Base-by-base conservation (phyloP, 805 yeast genomes). In the Monosporozyma yasuniensis region DNA sequence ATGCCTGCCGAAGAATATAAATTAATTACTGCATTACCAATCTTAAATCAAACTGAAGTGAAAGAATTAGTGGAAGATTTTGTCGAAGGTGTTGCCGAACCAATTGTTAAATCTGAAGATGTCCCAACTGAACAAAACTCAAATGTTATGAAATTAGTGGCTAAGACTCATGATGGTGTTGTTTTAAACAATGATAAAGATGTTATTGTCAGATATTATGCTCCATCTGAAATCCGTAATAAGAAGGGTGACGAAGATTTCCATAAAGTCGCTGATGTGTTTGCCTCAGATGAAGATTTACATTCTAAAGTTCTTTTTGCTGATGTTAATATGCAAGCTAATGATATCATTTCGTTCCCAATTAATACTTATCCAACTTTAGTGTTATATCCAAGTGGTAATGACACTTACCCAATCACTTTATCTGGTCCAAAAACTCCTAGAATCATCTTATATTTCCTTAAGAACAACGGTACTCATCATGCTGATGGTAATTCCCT, bases 221-320 rank as follows among this genome's bases (percentile, higher is more conserved):
- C 98, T 46, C 95, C 95, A 72, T 90, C 96, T 96, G 89, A 96
- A 75, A 95, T 96, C 44, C 96, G 89, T 76, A 88, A 96, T 76
- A 88, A 87, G 76, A 86, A 79, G 70, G 76, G 89, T 67, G 91
- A 91, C 47, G 96, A 96, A 64, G 76, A 74, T 51, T 91, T 81
- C 75, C 95, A 87, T 66, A 93, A 90, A 65, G 78, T 93, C 56
- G 97, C 91, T 47, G 81, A 73, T 47, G 60, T 84, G 49, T 86
- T 76, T 69, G 73, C 72, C 52, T 67, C 75, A 47, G 80, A 81
- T 63, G 63, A 69, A 21, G 72, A 67, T 44, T 73, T 74, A 46
- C 66, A 70, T 48, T 71, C 71, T 48, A 75, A 81, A 65, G 85
- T 91, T 52, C 66, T 81, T 41, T 72, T 93, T 62, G 96, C 96